Evolutionary conservation across 352 stramenopile species (phyloP), one percentile per base, ranked within the genome.

Genomic region (Globisporangium heterothallicum): DNA sequence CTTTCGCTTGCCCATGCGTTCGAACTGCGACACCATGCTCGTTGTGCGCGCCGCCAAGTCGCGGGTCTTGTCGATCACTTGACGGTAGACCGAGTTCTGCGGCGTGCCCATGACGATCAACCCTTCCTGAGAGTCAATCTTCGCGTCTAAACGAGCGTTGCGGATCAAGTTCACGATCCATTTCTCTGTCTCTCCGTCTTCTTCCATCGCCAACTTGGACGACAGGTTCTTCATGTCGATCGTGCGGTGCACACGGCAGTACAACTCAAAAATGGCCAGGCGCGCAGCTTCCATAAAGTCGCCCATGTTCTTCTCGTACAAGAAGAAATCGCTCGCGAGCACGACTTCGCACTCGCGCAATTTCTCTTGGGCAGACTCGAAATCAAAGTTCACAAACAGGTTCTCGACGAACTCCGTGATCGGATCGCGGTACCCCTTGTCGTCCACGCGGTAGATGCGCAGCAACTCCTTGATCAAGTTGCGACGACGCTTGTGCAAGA

Each of bases 111-210:
- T 99, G 50, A 99, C 84, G 25, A 99, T 98, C 69, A 88, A 96
- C 44, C 94, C 93, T 49, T 97, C 84, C 63, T 98, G 84, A 19
- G 94, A 97, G 79, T 99, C 95, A 69, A 99, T 99, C 69, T 99
- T 99, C 42, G 97, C 97, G 73, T 99, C 95, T 18, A 98, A 72
- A 45, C 95, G 86, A 13, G 95, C 94, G 70, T 98, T 97, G 49
- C 96, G 84, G 68, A 99, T 99, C 47, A 99, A 70, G 79, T 99
- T 97, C 22, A 99, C 97, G 70, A 99, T 98, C 97, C 96, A 99
- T 63, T 97, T 95, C 73, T 99, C 97, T 10, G 97, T 96, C 47
- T 97, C 88, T n/a, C 92, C 84, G 53, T 96, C 77, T 61, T 98
- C 86, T 32, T 88, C 75, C 90, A 99, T 99, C 32, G 89, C 94